Base-by-base conservation (phyloP, 1,139 yeast genomes). In the Kodamaea alishanica region DNA sequence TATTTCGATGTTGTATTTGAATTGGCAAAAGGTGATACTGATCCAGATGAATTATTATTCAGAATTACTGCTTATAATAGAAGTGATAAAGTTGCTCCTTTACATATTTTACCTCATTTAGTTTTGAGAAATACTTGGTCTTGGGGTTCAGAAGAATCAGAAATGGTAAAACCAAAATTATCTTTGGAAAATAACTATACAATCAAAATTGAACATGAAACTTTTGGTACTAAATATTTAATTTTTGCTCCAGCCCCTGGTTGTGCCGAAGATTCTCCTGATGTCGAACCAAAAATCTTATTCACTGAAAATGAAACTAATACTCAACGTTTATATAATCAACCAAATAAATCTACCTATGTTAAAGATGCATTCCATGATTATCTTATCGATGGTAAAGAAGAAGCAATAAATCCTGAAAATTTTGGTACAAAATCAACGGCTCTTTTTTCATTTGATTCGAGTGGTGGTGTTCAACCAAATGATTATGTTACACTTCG, bases 341-440 rank as follows among this genome's bases (percentile, higher is more conserved):
- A 79, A 49, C 75, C 75, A 41, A 79, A 84, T 56, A 71, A 77
- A 44, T 58, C 67, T 29, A 58, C 73, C 37, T 88, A 72, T 58
- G 84, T 82, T 45, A 90, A 90, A 61, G 97, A 90, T 62, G 97
- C 92, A 1, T 89, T 90, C 73, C 96, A 90, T 59, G 96, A 88
- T 42, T 79, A 73, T 54, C 71, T 90, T 41, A 77, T 89, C 36
- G 79, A 83, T 40, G 82, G 74, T 33, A 68, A 75, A 23, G 63
- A 70, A 39, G 71, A 63, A 1, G 84, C 79, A 1, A 79, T 85
- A 22, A 89, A 89, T 56, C 95, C 95, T 0, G 73, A 75, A 7
- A 57, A 70, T 10, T 55, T 51, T 24, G 97, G 97, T 41, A 83
- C 92, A 15, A 84, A 86, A 58, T 75, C 85, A 2, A 81, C 84